Base-by-base conservation (phyloP, 305 asterid genomes). In the Fraxinus greggii region DNA sequence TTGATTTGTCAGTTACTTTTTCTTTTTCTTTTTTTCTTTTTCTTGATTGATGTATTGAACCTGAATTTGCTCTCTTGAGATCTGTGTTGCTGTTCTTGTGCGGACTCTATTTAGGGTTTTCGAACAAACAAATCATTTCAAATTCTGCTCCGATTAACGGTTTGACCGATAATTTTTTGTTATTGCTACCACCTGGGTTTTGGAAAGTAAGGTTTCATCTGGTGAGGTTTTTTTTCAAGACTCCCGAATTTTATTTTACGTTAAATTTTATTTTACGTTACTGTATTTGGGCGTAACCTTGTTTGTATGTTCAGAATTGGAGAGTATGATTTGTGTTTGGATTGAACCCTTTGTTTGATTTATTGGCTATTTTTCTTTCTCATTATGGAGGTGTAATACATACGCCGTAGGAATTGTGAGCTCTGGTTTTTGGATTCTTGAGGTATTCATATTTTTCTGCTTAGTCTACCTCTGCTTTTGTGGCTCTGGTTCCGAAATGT, bases 41-140 rank as follows among this genome's bases (percentile, higher is more conserved):
- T 79, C 15, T 32, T 76, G 84, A 81, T 80, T 83, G 29, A 78
- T 51, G 63, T n/a, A 82, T 79, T 86, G 78, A 79, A 79, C 83
- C 79, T 86, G 81, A 45, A 82, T 69, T 83, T 76, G 76, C 79
- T 83, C 67, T 84, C 87, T 85, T 83, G 82, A 86, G 81, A 23
- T 82, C 51, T 78, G 59, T 82, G 83, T 69, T 81, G 40, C 72
- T 82, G 76, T 26, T 78, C n/a, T 45, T 38, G 72, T 80, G 80
- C 42, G 85, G 78, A 82, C 56, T 79, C 59, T 63, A 84, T 61
- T 72, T 73, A 59, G 78, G 86, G 79, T 80, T 72, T 88, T 85
- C 48, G 24, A 32, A 24, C 75, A 40, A 79, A 83, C 29, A 2
- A 77, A 72, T 10, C 69, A 21, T 59, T 21, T 78, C 82, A 54